phyloP scores from a whole-genome alignment of 2,329 filamentous ascomycete genomes.

The Bipolaris victoriae region DNA sequence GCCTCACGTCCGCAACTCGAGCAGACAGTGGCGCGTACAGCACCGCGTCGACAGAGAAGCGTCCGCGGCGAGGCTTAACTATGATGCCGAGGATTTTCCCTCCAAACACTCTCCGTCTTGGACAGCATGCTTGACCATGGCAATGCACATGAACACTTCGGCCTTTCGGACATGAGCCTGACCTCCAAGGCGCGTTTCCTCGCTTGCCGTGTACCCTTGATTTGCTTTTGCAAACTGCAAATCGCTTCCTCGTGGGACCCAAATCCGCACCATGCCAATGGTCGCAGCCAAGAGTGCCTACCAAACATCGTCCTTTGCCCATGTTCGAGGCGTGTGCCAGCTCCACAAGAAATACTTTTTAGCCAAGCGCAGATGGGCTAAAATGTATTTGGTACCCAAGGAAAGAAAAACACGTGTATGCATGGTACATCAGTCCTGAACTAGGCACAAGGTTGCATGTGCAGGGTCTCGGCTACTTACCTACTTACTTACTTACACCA shows the following conservation, averaged over 20 bases:
- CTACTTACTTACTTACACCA: not conserved
- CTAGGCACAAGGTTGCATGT: not conserved
- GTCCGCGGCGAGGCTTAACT: constrained; percentile 35
- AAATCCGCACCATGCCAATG: not conserved
- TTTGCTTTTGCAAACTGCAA: constrained; percentile 1
- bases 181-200: not conserved
- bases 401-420: not conserved
- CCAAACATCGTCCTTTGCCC: not conserved
- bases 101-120: constrained; percentile 13
- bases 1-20: constrained; percentile 17
- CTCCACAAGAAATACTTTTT: not conserved
- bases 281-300: not conserved
- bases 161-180: not conserved
- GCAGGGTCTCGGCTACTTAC: not conserved
- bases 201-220: not conserved
- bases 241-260: not conserved
- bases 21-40: constrained; percentile 11
- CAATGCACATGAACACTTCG: constrained; percentile 12
- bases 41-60: constrained; percentile 34
- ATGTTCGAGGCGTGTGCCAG: not conserved
- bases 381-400: not conserved
- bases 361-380: not conserved
- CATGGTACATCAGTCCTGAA: not conserved
- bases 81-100: constrained; percentile 11
- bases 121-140: constrained; percentile 10